Evolutionary conservation across 345 rosid genomes (phyloP).

Genomic region (Arabis hirsuta): DNA sequence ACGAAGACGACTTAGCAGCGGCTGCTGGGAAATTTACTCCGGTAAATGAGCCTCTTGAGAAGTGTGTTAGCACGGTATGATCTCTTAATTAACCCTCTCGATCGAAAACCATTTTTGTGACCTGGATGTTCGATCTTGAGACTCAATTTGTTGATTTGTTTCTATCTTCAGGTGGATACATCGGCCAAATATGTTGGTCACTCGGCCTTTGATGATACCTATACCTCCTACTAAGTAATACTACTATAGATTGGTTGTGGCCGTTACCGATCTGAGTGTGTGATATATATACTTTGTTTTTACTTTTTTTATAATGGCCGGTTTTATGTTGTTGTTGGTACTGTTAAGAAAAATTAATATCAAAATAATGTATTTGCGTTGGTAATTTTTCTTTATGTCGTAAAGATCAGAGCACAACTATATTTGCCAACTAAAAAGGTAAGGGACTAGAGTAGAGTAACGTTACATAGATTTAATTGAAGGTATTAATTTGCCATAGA

Average conservation of each 20-base stretch:
- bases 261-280: slow-evolving; percentile 1
- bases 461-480: too few species aligned
- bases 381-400: neutral
- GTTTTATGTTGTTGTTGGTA: slow-evolving; percentile 11
- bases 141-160: neutral
- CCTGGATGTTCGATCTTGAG: neutral
- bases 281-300: neutral
- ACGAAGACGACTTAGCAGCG: slow-evolving; percentile 64
- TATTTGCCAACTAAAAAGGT: neutral
- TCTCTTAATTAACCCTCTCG: neutral
- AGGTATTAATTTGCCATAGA: too few species aligned
- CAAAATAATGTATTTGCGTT: neutral
- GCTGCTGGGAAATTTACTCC: slow-evolving; percentile 67
- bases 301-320: neutral
- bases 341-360: neutral
- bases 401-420: neutral
- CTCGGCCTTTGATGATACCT: slow-evolving; percentile 43
- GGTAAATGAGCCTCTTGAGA: slow-evolving; percentile 55
- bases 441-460: too few species aligned
- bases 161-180: slow-evolving; percentile 35
- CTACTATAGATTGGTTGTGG: neutral
- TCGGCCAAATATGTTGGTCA: slow-evolving; percentile 42
- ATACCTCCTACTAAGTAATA: slow-evolving; percentile 35
- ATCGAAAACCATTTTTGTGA: neutral
- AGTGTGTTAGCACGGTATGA: slow-evolving; percentile 47